A percentile compares a stretch with the other conserved stretches of the same genome.
Evolutionary conservation across 2,329 filamentous ascomycete genomes (phyloP).

Genomic region (Diaporthe sp.): DNA sequence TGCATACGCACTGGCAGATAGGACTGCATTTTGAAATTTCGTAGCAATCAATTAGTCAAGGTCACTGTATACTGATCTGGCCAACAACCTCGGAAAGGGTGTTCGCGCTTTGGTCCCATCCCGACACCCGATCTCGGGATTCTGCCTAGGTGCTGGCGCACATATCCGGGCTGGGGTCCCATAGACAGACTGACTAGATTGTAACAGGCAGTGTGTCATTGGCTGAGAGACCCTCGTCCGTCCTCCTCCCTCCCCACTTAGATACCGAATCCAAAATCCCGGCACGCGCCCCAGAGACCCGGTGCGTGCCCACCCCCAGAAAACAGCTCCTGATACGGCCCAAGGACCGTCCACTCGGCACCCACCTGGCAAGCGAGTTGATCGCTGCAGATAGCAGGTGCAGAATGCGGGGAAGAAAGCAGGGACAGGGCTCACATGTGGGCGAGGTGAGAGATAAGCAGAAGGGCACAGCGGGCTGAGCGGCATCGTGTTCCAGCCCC

Average conservation of each 20-base stretch:
- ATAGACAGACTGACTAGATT: conserved; percentile 15
- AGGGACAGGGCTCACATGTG: not conserved
- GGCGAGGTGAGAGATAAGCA: conserved; percentile 9
- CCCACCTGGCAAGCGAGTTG: conserved; percentile 2
- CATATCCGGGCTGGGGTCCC: conserved; percentile 5
- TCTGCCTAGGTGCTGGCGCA: not conserved
- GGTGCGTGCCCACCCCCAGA: conserved; percentile 5
- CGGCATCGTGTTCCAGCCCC: conserved; percentile 8
- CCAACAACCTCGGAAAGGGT: not conserved
- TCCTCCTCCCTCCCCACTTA: not conserved
- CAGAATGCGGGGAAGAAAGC: conserved; percentile 22
- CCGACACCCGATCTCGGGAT: conserved; percentile 23
- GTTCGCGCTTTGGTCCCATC: not conserved
- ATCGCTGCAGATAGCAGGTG: conserved; percentile 2
- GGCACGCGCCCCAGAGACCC: not conserved
- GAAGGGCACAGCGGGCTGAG: too few relatives aligned
- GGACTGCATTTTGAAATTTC: not conserved
- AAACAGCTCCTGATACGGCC: conserved; percentile 18
- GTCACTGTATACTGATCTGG: not conserved
- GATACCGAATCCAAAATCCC: conserved; percentile 13
- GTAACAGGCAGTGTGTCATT: not conserved
- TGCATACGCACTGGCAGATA: not conserved
- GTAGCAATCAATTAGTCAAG: not conserved
- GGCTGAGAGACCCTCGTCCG: not conserved
- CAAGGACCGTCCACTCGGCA: not conserved